Evolutionary conservation across 331 rosid species (phyloP), one percentile per base, ranked within the genome.

Genomic region (Dryas integrifolia): DNA sequence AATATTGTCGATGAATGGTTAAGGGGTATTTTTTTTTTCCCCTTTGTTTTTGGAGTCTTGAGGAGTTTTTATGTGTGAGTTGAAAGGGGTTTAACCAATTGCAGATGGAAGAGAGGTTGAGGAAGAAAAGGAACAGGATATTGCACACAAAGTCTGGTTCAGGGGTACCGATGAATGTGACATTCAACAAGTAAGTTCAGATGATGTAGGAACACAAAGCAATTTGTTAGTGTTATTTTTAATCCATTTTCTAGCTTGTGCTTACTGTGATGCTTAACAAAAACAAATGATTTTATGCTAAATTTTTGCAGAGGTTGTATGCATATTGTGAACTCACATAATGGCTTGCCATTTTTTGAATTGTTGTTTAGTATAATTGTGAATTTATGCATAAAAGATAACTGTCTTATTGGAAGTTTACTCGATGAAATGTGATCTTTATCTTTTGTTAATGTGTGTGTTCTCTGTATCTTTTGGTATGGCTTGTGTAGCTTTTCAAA

Each of bases 121-220:
- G 89, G 82, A 89, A 80, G 83, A 94, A 94, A 67, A 86, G 97
- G 88, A 86, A 82, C 78, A 89, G 86, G 77, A 86, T 94, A 70
- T 77, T 94, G 82, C 98, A 94, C 64, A 63, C 96, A 58, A 94
- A 94, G 82, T 88, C 91, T 21, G 98, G 98, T 67, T 89, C 98
- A 48, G 88, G 80, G 51, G 48, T 67, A 64, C 90, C 95, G 48
- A 80, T 91, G 88, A 87, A 80, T 67, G 96, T 94, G 51, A 78
- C 83, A 57, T 85, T 91, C 87, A 88, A 89, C 78, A 85, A 89
- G 98, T 94, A 82, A 79, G 91, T 74, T 78, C 24, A 67, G 82
- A 9, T 24, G 52, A 41, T 53, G 47, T n/a, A 9, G 62, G 47
- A n/a, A n/a, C 16, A 16, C 16, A 38, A 50, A n/a, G 49, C 49